Evolutionary conservation across 768 basidiomycete species (phyloP).

Genomic region (Lactarius vividus): DNA sequence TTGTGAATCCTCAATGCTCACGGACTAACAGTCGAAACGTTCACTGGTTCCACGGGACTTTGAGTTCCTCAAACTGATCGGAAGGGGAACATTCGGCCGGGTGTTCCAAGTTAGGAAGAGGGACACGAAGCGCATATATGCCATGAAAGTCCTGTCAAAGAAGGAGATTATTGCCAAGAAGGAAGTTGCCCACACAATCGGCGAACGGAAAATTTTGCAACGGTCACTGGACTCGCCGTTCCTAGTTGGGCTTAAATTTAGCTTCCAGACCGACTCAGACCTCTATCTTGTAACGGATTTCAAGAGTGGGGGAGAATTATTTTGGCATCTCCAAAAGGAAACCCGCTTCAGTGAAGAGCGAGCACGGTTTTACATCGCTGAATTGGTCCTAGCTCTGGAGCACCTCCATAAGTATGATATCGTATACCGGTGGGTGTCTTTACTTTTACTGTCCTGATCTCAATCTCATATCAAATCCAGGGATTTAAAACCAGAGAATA

Average conservation of each 20-base stretch:
- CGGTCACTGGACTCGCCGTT: slow-evolving; percentile 91
- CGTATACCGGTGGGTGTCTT: slow-evolving; percentile 74
- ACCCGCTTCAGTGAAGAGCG: slow-evolving; percentile 91
- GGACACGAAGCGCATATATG: slow-evolving; percentile 98
- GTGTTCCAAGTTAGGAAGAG: slow-evolving; percentile 99
- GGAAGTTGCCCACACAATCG: slow-evolving; percentile 98
- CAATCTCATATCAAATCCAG: slow-evolving; percentile 37
- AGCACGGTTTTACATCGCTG: slow-evolving; percentile 95
- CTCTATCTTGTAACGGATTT: slow-evolving; percentile 98
- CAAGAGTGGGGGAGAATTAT: slow-evolving; percentile 96
- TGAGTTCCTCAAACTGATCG: slow-evolving; percentile 98
- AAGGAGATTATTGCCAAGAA: slow-evolving; percentile 99
- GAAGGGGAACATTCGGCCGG: slow-evolving; percentile 95
- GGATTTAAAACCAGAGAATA: slow-evolving; percentile 98
- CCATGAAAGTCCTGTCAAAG: slow-evolving; percentile 99
- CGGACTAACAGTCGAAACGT: slow-evolving; percentile 61
- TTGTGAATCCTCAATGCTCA: background rate
- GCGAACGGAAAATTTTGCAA: slow-evolving; percentile 98
- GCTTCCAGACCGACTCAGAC: slow-evolving; percentile 94
- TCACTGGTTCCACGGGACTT: slow-evolving; percentile 93
- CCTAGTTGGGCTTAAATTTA: slow-evolving; percentile 97
- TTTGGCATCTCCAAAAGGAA: slow-evolving; percentile 97
- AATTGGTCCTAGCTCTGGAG: slow-evolving; percentile 91
- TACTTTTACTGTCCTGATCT: slow-evolving; percentile 6
- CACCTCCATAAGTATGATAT: slow-evolving; percentile 98